Conservation (phyloP, 768 basidiomycete species). For the Symmetrospora coprosmae region DNA sequence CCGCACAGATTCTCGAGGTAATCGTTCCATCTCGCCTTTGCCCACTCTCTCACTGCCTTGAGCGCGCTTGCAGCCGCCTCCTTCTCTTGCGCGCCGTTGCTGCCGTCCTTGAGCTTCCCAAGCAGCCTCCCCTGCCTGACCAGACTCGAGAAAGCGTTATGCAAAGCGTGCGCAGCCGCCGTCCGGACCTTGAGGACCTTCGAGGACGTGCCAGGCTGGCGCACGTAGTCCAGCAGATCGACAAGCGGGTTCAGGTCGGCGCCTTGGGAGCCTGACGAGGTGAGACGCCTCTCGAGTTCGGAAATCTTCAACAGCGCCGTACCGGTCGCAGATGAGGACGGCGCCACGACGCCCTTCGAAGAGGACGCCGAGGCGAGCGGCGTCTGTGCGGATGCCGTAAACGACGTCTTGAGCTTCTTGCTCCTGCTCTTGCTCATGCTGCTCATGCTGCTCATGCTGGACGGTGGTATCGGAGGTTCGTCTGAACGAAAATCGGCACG, state of each 20-base stretch:
- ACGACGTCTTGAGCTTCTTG: background rate
- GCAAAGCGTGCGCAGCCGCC: constrained; percentile 67
- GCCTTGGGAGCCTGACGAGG: constrained; percentile 42
- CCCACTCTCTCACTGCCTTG: constrained; percentile 50
- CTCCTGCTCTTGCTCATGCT: no score
- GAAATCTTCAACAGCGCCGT: background rate
- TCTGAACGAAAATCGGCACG: no score
- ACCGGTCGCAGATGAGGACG: constrained; percentile 40
- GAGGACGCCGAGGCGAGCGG: constrained; percentile 40
- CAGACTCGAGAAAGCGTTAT: constrained; percentile 58
- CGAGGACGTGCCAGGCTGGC: constrained; percentile 40
- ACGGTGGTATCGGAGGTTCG: no score
- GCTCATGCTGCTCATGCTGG: no score
- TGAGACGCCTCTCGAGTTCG: background rate
- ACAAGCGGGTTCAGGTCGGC: constrained; percentile 60
- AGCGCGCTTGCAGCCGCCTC: constrained; percentile 51
- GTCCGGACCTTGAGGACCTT: constrained; percentile 51
- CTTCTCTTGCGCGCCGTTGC: constrained; percentile 15
- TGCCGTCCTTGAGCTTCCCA: constrained; percentile 32
- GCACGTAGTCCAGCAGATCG: constrained; percentile 54
- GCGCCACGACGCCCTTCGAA: constrained; percentile 42
- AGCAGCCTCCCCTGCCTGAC: constrained; percentile 50
- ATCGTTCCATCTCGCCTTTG: constrained; percentile 56
- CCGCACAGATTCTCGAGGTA: constrained; percentile 58
- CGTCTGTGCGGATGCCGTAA: background rate